Evolutionary conservation across 352 stramenopile species (phyloP).

Genomic region (Globisporangium cylindrosporum): DNA sequence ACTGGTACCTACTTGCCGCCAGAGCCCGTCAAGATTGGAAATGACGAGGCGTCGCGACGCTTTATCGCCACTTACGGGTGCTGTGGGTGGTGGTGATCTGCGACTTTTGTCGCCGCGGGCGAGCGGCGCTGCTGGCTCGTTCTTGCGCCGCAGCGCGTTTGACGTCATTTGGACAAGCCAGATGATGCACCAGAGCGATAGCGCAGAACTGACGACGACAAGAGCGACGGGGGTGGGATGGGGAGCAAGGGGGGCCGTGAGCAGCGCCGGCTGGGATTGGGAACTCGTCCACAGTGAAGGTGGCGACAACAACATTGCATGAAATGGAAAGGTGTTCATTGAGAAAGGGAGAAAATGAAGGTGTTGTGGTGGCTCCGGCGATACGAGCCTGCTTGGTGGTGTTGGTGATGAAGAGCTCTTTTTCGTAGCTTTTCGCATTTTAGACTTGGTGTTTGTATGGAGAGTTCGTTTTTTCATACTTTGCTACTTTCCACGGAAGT

Average conservation of each 20-base stretch:
- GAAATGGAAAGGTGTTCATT: neutral
- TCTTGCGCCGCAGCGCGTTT: constrained; percentile 14
- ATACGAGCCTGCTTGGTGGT: neutral
- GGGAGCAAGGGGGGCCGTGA: neutral
- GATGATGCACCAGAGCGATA: constrained; percentile 10
- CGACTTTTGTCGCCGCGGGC: neutral
- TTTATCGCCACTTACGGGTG: neutral
- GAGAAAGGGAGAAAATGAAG: neutral
- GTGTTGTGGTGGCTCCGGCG: no score
- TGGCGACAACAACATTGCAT: neutral
- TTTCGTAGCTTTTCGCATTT: neutral
- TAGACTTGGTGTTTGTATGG: constrained; percentile 5
- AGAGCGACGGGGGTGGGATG: neutral
- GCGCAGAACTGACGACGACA: neutral
- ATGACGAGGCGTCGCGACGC: constrained; percentile 9
- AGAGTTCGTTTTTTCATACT: neutral
- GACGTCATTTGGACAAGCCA: constrained; percentile 13
- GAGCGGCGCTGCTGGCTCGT: constrained; percentile 6
- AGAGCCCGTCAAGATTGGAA: neutral
- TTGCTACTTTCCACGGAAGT: neutral
- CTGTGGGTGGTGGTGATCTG: neutral
- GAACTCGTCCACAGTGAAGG: neutral
- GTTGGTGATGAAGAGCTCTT: neutral
- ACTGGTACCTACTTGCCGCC: neutral
- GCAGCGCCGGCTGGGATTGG: neutral